Evolutionary conservation across 331 rosid species (phyloP).

Genomic region (Saraca asoca): DNA sequence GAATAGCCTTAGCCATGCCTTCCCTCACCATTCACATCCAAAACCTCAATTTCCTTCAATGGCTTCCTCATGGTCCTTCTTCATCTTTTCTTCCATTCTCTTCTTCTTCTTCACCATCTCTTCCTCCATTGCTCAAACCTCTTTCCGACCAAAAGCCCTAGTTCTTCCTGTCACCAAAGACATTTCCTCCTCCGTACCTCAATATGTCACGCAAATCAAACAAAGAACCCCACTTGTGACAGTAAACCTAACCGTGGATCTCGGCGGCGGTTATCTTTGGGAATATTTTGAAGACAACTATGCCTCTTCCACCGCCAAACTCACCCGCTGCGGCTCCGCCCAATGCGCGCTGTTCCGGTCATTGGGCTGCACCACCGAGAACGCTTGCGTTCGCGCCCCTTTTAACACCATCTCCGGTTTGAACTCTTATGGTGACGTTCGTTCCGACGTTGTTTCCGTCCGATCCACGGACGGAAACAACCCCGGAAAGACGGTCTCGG

Average conservation of each 20-base stretch:
- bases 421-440: conserved; percentile 25
- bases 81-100: not conserved
- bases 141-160: conserved; percentile 21
- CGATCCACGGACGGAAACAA: conserved; percentile 26
- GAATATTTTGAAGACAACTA: conserved; percentile 28
- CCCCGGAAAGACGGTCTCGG: not conserved
- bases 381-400: conserved; percentile 24
- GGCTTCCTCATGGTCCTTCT: not conserved
- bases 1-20: too few relatives aligned
- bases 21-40: too few relatives aligned
- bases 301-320: conserved; percentile 28
- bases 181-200: not conserved
- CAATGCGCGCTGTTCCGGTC: conserved; percentile 42
- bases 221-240: conserved; percentile 38
- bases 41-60: not conserved
- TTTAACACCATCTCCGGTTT: conserved; percentile 34
- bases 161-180: conserved; percentile 38
- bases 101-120: not conserved
- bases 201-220: conserved; percentile 30
- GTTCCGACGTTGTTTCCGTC: conserved; percentile 35
- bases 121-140: not conserved
- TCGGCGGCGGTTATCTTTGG: conserved; percentile 39
- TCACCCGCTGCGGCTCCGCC: conserved; percentile 26
- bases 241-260: conserved; percentile 34
- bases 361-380: not conserved